Base-by-base conservation (phyloP, 1,139 yeast genomes). In the Candida gigantensis region DNA sequence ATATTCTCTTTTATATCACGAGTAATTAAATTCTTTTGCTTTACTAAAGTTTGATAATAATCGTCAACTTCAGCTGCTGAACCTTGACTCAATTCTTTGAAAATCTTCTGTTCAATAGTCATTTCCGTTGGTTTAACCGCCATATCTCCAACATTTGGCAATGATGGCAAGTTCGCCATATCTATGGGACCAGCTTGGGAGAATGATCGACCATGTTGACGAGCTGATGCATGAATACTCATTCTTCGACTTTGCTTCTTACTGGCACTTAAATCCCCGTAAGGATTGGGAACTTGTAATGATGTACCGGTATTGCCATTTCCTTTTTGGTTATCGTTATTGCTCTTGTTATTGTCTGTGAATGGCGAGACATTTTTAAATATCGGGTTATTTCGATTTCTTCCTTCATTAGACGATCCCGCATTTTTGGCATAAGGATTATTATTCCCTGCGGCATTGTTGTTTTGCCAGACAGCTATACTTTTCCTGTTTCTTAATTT, bases 31-130 rank as follows among this genome's bases (percentile, higher is more conserved):
- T 68, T 65, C 33, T 79, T 75, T 49, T 84, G 72, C 29, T 71
- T 64, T 4, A 65, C 52, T 44, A 88, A 67, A 36, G 72, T 72
- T 25, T 80, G 77, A 38, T 81, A 81, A 57, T 83, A 86, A 41
- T 76, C 79, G 46, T 85, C 88, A 30, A 88, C 81, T 44, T 83
- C 88, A 1, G 79, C 67, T 2, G 92, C 90, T 3, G 84, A 76
- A 1, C 90, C 89, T 39, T 78, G 77, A 11, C 78, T 66, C 41
- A 84, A 57, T 40, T 79, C 77, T 6, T 68, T 62, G 11, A 72
- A 65, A 11, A 85, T 78, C 51, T 74, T 80, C 4, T 60, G 49
- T 30, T 47, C 53, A 26, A 47, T 42, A 9, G 38, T 35, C 11
- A 29, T 19, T 16, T 30, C 27, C 14, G 26, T 14, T 3, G 40